Base-by-base conservation (phyloP, 2,329 filamentous ascomycete species). In the Hymenotorrendiella dingleyae region DNA sequence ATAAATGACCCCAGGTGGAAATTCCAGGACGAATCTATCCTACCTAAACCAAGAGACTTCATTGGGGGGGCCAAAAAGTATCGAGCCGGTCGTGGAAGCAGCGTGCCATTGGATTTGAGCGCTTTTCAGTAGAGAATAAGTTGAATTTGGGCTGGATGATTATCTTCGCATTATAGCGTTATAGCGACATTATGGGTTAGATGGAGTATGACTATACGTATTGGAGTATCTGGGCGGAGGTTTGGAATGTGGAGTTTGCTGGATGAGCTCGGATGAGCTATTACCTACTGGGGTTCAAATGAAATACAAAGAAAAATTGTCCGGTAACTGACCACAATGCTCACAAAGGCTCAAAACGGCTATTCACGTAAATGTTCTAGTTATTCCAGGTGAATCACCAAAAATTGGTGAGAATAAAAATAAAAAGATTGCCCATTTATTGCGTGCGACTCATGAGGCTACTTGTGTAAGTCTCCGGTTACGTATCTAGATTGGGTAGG, bases 11-110 rank as follows among this genome's bases (percentile, higher is more conserved):
- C 73, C 41, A 74, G 91, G 53, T 98, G 89, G 81, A 84, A 82
- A 51, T 98, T 96, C 60, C 84, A 91, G 55, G 78, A 83, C 35
- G 91, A 96, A 56, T 76, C 73, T 26, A 73, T 86, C 54, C 73
- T 97, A 35, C 91, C 93, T 0, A 91, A 89, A 55, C 91, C 91
- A 17, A 75, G 91, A 57, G 80, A 85, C 2, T 96, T 94, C 59
- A 67, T 72, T 1, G 84, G 84, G n/a, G 80, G 78, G 3, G 67
- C 74, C 16, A 89, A 84, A 62, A 80, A 79, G 61, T 98, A 97
- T 65, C 75, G 91, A 49, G 93, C 93, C 26, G 93, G 93, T 7
- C 78, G 91, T 60, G 91, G 89, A 23, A 96, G 89, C 67, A 96
- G 86, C 69, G 90, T 97, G 54, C 93, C 93, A 22, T 69, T 97